Evolutionary conservation across 2,329 filamentous ascomycete genomes (phyloP), one percentile per base, ranked within the genome.

Genomic region (Arthrobotrys musiformis): DNA sequence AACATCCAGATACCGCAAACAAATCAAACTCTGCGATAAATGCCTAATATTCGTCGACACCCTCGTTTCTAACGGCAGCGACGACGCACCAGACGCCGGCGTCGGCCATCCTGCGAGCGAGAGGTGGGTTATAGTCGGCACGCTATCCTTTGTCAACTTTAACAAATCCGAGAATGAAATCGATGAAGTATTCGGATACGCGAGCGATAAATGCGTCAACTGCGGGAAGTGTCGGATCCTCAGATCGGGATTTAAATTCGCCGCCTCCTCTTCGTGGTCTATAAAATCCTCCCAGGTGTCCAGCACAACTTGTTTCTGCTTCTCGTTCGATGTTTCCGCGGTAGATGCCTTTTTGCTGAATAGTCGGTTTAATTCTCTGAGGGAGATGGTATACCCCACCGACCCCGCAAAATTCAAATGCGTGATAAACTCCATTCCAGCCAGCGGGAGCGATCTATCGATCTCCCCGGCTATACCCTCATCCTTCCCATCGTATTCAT

Each of bases 151-250:
- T 6, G 74, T 24, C 5, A 78, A 58, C 30, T 73, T 78, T 24
- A 72, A 62, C 1, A 78, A 48, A 28, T 72, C 67, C 4, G 74
- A 63, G 28, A 78, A 73, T 8, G 61, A 64, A 9, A 42, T 40
- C 8, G 58, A 19, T 4, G 54, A 33, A 11, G 42, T 17, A 46
- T 69, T 73, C 28, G 80, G 80, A 24, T 80, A 76, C 1, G 80
- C 78, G 9, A 81, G 79, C 4, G 80, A 80, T 35, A 81, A 64
- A 52, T 81, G 79, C 2, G 80, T 81, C 9, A 81, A 72, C 30
- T 46, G 70, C 5, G 79, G 64, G 64, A 81, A 80, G 4, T 73
- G 72, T 9, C 70, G 69, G 22, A 70, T 77, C 35, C 56, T 54
- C 4, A 76, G 28, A 22, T 40, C 60, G 4, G 76, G 54, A 9